These are phyloP conservation scores for Microsporum audouinii DNA, from an alignment of 2,329 filamentous ascomycete species.

Conservation along the genomic window DNA sequence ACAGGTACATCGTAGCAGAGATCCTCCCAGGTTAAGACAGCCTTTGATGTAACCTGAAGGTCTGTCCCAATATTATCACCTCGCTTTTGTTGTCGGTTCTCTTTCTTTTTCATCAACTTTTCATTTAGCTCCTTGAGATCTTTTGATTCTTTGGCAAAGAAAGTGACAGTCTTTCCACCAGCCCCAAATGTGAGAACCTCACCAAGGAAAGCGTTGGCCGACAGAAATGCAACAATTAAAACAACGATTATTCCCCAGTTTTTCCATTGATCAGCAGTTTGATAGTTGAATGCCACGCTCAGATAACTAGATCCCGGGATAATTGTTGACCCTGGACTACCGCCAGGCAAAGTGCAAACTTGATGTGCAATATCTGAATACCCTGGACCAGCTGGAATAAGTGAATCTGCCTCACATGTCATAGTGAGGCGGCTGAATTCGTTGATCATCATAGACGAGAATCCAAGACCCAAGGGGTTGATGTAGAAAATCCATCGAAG, in stretches of 20 bases:
- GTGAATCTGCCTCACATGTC: slow-evolving; percentile 31
- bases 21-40: slow-evolving; percentile 75
- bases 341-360: slow-evolving; percentile 56
- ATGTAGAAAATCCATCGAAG: slow-evolving; percentile 74
- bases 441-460: slow-evolving; percentile 71
- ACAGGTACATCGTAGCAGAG: slow-evolving; percentile 75
- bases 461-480: slow-evolving; percentile 67
- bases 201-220: slow-evolving; percentile 29
- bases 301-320: slow-evolving; percentile 52
- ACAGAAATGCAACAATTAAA: slow-evolving; percentile 51
- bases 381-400: slow-evolving; percentile 32
- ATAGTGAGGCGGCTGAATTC: slow-evolving; percentile 62
- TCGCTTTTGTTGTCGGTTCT: slow-evolving; percentile 25
- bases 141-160: slow-evolving; percentile 27
- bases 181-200: slow-evolving; percentile 31
- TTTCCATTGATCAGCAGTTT: slow-evolving; percentile 50
- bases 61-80: slow-evolving; percentile 38
- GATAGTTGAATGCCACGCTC: slow-evolving; percentile 45
- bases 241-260: slow-evolving; percentile 59
- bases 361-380: slow-evolving; percentile 34
- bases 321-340: slow-evolving; percentile 39
- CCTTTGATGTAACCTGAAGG: slow-evolving; percentile 23
- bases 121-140: slow-evolving; percentile 29
- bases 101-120: slow-evolving; percentile 31
- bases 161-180: slow-evolving; percentile 33